phyloP scores from a whole-genome alignment of 495 filamentous ascomycete genomes.

The Massariosphaeria phaeospora region DNA sequence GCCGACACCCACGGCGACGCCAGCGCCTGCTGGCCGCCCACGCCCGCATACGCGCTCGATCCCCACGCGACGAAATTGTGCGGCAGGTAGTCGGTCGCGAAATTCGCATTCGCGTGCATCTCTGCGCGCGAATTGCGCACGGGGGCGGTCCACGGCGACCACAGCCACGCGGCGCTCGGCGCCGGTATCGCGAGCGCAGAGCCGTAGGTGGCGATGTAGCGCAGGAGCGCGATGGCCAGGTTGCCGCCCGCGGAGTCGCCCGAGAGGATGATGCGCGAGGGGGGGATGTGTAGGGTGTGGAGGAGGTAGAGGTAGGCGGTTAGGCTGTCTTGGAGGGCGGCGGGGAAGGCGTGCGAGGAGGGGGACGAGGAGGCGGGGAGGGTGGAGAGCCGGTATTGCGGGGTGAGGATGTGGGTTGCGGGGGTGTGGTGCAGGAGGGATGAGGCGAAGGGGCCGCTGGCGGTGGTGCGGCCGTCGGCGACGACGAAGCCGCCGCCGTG shows the following conservation, averaged over 20 bases:
- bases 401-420: conserved; percentile 29
- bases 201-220: conserved; percentile 33
- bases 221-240: conserved; percentile 26
- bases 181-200: conserved; percentile 7
- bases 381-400: conserved; percentile 35
- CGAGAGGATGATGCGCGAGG: conserved; percentile 26
- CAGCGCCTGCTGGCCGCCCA: conserved; percentile 20
- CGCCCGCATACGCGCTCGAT: conserved; percentile 32
- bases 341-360: conserved; percentile 35
- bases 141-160: conserved; percentile 43
- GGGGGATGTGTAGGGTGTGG: conserved; percentile 25
- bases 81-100: conserved; percentile 40
- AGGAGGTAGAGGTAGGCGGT: conserved; percentile 33
- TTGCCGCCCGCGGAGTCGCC: conserved; percentile 39
- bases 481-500: conserved; percentile 51
- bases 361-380: conserved; percentile 18
- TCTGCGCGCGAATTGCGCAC: no score
- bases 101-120: conserved; percentile 40
- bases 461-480: conserved; percentile 40
- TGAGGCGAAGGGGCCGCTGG: conserved; percentile 39
- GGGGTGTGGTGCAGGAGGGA: conserved; percentile 27
- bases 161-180: conserved; percentile 34
- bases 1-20: conserved; percentile 38
- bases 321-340: conserved; percentile 35
- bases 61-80: conserved; percentile 40